Conservation (phyloP, 1,139 yeast species). For the Hyphopichia burtonii region DNA sequence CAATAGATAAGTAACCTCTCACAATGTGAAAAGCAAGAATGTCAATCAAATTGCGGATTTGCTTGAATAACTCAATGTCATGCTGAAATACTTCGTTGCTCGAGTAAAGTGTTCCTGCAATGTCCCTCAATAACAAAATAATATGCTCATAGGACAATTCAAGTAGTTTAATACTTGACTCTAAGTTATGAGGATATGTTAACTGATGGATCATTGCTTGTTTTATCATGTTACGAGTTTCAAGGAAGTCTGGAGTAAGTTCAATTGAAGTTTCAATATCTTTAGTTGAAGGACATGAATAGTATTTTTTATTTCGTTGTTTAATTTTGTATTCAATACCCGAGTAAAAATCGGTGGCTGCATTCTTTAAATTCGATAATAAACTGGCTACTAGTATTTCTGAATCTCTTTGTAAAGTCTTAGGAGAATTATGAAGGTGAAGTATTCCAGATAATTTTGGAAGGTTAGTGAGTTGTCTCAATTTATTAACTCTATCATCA, state of each 20-base stretch:
- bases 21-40: conserved; percentile 61
- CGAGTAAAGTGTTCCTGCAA: conserved; percentile 9
- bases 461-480: conserved; percentile 31
- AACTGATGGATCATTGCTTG: conserved; percentile 37
- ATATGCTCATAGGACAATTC: conserved; percentile 37
- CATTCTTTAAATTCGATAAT: conserved; percentile 26
- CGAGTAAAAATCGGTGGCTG: conserved; percentile 36
- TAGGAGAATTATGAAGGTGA: conserved; percentile 16
- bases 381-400: conserved; percentile 30
- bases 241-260: conserved; percentile 39
- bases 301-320: conserved; percentile 38
- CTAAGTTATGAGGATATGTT: conserved; percentile 34
- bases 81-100: conserved; percentile 21
- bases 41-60: conserved; percentile 54
- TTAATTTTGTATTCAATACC: conserved; percentile 31
- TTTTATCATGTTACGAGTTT: conserved; percentile 39
- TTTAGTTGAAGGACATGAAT: conserved; percentile 29
- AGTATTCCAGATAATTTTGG: conserved; percentile 31
- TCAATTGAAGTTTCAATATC: conserved; percentile 28
- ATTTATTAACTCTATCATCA: conserved; percentile 18
- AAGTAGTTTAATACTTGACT: conserved; percentile 25
- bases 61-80: conserved; percentile 27
- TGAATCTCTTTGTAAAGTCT: conserved; percentile 22
- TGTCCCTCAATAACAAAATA: conserved; percentile 23
- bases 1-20: conserved; percentile 60